phyloP scores from a whole-genome alignment of 345 rosid genomes.

The Linum usitatissimum region DNA sequence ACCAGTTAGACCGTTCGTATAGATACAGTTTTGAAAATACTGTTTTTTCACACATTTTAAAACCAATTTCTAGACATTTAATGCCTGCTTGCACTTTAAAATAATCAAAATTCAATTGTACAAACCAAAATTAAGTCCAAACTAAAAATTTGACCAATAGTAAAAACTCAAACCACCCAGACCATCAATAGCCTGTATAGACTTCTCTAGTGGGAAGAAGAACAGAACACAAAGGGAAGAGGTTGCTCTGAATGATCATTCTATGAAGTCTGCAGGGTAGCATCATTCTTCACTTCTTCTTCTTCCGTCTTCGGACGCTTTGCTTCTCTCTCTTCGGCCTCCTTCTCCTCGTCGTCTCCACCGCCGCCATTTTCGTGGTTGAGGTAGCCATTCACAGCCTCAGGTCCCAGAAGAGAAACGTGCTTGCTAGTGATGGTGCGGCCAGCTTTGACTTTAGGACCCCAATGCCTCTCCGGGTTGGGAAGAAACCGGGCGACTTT shows the following conservation, averaged over 20 bases:
- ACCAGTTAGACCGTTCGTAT: no score
- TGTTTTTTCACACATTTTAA: no score
- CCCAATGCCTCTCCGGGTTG: constrained; percentile 99
- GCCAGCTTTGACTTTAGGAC: constrained; percentile 93
- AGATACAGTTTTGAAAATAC: no score
- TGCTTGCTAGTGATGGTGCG: constrained; percentile 93
- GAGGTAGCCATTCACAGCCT: constrained; percentile 71
- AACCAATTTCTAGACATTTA: no score
- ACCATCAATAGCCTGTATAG: no score
- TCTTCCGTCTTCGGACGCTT: constrained; percentile 39
- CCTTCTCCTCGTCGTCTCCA: constrained; percentile 24
- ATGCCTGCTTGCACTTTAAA: no score
- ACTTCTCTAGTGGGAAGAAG: no score
- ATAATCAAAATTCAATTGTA: no score
- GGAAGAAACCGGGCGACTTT: constrained; percentile 85
- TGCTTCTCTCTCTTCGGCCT: constrained; percentile 28
- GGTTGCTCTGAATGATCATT: background rate
- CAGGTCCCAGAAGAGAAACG: constrained; percentile 81
- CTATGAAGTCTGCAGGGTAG: background rate
- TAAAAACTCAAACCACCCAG: no score
- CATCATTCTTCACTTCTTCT: background rate
- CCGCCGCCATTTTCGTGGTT: constrained; percentile 26
- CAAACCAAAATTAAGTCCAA: no score
- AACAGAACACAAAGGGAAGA: no score
- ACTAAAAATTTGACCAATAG: no score